These are phyloP conservation scores for Penicillium desertorum DNA, from an alignment of 495 filamentous ascomycete species.

Conservation along the genomic window DNA sequence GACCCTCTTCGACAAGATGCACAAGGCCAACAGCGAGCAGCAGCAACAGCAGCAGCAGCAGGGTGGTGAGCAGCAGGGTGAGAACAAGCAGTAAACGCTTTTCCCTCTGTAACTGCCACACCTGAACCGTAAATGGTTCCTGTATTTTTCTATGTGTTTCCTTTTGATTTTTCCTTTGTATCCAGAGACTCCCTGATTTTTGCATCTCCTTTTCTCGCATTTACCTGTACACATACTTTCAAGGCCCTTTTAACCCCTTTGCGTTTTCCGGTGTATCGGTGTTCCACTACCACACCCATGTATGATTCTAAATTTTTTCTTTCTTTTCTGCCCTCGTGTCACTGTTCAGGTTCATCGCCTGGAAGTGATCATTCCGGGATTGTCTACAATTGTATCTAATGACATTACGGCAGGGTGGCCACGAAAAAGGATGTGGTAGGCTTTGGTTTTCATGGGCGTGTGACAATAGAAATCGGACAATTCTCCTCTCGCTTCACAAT, in stretches of 20 bases:
- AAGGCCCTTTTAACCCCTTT: constrained; percentile 26
- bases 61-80: constrained; percentile 60
- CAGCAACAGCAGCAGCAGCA: constrained; percentile 48
- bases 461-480: constrained; percentile 49
- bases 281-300: constrained; percentile 32
- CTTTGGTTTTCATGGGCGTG: constrained; percentile 44
- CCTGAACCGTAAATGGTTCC: constrained; percentile 15
- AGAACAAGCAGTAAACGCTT: constrained; percentile 76
- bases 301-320: constrained; percentile 29
- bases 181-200: constrained; percentile 32
- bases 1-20: constrained; percentile 99
- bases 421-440: constrained; percentile 42
- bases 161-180: constrained; percentile 23
- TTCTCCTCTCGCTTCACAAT: constrained; percentile 47
- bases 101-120: constrained; percentile 5
- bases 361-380: constrained; percentile 31
- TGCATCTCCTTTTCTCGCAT: constrained; percentile 34
- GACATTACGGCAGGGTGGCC: constrained; percentile 46
- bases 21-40: constrained; percentile 85
- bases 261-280: constrained; percentile 43
- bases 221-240: constrained; percentile 46
- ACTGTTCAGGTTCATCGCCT: constrained; percentile 11
- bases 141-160: constrained; percentile 32
- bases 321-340: constrained; percentile 41
- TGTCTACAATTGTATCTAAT: constrained; percentile 49